Evolutionary conservation across 108 stramenopile species (phyloP).

Genomic region (Aureococcus anophagefferens): DNA sequence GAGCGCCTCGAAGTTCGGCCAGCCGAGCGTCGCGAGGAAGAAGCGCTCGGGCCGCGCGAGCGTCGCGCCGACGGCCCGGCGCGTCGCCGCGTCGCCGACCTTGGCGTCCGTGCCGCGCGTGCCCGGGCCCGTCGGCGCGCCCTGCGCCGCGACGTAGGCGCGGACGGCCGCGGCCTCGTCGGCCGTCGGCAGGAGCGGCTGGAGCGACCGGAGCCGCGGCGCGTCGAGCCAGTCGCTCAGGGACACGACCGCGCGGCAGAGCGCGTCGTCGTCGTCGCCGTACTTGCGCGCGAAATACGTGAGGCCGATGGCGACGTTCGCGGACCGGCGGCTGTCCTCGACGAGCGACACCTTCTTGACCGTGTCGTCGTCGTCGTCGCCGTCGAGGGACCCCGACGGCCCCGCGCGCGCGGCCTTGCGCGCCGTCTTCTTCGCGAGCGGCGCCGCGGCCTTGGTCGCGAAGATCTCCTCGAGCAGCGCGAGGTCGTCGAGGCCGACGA

Average conservation of each 20-base stretch:
- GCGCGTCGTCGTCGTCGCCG: background rate
- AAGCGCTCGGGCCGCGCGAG: slow-evolving; percentile 1
- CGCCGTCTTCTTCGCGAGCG: background rate
- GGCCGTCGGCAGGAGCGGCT: background rate
- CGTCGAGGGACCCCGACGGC: background rate
- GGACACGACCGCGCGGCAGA: background rate
- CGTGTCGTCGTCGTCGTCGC: background rate
- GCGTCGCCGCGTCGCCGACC: too few relatives aligned
- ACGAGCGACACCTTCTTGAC: background rate
- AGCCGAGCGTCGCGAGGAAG: background rate
- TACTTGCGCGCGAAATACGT: background rate
- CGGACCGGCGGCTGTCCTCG: background rate
- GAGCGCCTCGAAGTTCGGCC: background rate
- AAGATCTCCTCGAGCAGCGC: slow-evolving; percentile 1
- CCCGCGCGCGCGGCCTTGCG: background rate
- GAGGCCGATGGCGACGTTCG: background rate
- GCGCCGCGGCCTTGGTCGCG: background rate
- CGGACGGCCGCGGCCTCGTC: background rate
- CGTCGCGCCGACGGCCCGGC: background rate
- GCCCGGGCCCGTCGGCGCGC: too few relatives aligned
- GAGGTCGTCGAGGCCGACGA: background rate
- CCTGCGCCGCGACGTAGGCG: background rate
- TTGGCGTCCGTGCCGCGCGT: too few relatives aligned
- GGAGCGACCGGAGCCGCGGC: background rate
- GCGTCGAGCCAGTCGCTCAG: background rate